Conservation (phyloP, 805 yeast genomes). For the Ogataea ganodermae region DNA sequence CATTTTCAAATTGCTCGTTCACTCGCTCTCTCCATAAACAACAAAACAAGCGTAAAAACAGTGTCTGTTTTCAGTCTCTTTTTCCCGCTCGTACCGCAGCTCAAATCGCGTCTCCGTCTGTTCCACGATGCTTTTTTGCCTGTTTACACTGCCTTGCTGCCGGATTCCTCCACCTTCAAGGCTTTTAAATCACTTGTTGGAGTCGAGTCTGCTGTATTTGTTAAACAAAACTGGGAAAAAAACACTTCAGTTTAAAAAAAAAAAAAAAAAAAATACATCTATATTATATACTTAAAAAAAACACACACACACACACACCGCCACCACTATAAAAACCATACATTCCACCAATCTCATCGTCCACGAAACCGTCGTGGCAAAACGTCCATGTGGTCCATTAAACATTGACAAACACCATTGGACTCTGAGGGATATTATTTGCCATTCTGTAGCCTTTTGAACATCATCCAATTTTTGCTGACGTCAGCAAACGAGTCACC, state of each 20-base stretch:
- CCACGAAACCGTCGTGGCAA: too few species aligned
- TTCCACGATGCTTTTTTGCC: neutral
- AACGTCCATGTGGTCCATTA: too few species aligned
- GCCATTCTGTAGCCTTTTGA: too few species aligned
- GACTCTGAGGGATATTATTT: too few species aligned
- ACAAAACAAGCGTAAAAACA: conserved; percentile 1
- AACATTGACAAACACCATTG: too few species aligned
- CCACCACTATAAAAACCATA: conserved; percentile 5
- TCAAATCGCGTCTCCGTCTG: neutral
- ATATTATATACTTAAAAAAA: neutral
- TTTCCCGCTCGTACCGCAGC: neutral
- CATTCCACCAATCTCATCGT: too few species aligned
- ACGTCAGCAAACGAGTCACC: conserved; percentile 1
- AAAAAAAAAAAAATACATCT: neutral
- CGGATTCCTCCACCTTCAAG: neutral
- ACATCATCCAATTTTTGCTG: neutral
- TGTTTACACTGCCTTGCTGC: neutral
- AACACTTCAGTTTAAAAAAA: conserved; percentile 1
- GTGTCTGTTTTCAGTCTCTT: neutral
- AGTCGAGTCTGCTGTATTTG: neutral
- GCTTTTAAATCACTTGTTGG: neutral
- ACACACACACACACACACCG: conserved; percentile 9
- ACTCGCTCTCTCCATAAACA: conserved; percentile 1
- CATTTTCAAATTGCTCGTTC: conserved; percentile 1
- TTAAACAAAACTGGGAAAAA: conserved; percentile 1